phyloP scores from a whole-genome alignment of 495 filamentous ascomycete genomes.

The Platismatia glauca region DNA sequence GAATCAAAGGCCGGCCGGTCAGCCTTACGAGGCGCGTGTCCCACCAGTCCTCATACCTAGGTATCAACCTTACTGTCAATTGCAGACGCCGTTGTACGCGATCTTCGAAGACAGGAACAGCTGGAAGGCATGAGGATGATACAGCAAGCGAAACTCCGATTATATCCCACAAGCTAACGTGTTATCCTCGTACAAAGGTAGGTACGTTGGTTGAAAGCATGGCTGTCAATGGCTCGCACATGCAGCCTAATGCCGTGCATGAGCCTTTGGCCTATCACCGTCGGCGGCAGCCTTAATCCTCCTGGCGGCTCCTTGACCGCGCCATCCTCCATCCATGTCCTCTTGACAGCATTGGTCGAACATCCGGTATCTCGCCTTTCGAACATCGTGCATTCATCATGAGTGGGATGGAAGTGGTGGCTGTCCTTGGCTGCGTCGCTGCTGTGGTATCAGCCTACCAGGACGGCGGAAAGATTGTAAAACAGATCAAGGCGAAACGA shows the following conservation, averaged over 20 bases:
- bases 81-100: neutral
- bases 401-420: conserved; percentile 21
- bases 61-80: too few species aligned
- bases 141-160: neutral
- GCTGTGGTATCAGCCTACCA: conserved; percentile 21
- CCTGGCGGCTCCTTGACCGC: neutral
- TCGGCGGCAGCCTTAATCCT: conserved; percentile 1
- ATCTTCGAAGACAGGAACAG: neutral
- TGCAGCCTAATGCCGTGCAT: neutral
- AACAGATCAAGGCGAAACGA: conserved; percentile 21
- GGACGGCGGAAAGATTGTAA: conserved; percentile 17
- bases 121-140: neutral
- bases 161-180: neutral
- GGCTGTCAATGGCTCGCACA: neutral
- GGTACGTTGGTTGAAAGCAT: neutral
- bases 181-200: neutral
- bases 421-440: conserved; percentile 19
- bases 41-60: too few species aligned
- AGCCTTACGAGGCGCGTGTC: neutral
- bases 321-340: neutral
- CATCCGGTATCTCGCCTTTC: neutral
- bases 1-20: neutral
- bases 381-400: conserved; percentile 7
- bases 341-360: neutral
- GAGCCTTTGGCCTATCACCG: conserved; percentile 4